Evolutionary conservation across 371 early-diverging fungal species (phyloP), one percentile per base, ranked within the genome.

Genomic region (Lichtheimia ramosa): DNA sequence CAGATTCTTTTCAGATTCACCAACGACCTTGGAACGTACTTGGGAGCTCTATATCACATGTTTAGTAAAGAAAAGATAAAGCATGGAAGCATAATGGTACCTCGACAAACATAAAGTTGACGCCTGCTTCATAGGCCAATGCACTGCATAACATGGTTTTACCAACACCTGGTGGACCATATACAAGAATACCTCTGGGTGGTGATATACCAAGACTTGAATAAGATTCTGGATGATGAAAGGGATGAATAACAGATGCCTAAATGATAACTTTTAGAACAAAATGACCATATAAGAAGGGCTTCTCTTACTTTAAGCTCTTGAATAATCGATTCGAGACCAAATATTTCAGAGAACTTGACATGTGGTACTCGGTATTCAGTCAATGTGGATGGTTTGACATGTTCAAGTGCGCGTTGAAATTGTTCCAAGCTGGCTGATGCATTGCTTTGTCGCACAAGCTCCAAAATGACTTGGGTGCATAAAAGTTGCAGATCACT

Each of bases 111-210:
- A 92, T 88, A 58, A 86, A 86, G 50, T 90, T 92, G 58, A 91
- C 82, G 2, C 85, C 85, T 3, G 81, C 67, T 43, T 95, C 96
- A 15, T 89, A 87, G 0, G 99, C 96, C 28, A 99, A 75, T 0
- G 99, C 99, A 69, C 90, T 90, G 43, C 99, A 98, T 2, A 99
- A 76, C 87, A 93, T 83, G 0, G 99, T 99, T 77, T 99, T 99
- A 56, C 99, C 99, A 56, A 97, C 97, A 10, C 99, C 99, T 2
- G 99, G 98, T 7, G 99, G 99, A 3, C 99, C 99, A 74, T 99
- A 96, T 65, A 99, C 86, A 51, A 99, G 75, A 15, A 99, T 96
- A 56, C 99, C 95, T 27, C 89, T 80, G 0, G 99, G 99, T 5
- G 99, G 98, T 39, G 91, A 81, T 14, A 97, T 94, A 3, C 96